These are phyloP conservation scores for Rhynchosporium agropyri DNA, from an alignment of 2,329 filamentous ascomycete species.

Conservation along the genomic window DNA sequence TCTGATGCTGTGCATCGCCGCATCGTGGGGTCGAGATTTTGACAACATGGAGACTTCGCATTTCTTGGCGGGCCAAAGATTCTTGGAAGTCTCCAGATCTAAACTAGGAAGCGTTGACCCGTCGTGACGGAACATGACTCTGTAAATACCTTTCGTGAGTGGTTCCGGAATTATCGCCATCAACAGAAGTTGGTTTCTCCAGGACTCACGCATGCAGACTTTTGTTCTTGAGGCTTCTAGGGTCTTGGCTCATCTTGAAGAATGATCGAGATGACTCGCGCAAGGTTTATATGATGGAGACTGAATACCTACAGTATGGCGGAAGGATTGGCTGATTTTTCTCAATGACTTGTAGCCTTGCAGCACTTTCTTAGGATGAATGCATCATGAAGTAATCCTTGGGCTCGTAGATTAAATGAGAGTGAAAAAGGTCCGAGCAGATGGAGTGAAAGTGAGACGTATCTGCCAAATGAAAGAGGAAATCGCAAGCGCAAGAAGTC, in stretches of 20 bases:
- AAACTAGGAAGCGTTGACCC: slow-evolving; percentile 10
- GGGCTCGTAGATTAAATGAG: too few relatives aligned
- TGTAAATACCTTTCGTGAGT: too few relatives aligned
- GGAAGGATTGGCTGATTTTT: too few relatives aligned
- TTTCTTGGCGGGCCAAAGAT: slow-evolving; percentile 3
- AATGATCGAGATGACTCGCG: background rate
- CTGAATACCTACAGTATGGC: too few relatives aligned
- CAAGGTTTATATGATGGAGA: background rate
- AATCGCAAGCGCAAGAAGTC: too few relatives aligned
- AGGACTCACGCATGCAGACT: background rate
- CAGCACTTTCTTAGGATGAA: too few relatives aligned
- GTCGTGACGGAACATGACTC: background rate
- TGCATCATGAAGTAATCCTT: too few relatives aligned
- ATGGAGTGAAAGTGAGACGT: too few relatives aligned
- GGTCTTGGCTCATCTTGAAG: background rate
- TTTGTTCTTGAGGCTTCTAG: slow-evolving; percentile 1
- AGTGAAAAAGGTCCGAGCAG: too few relatives aligned
- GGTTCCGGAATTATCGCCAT: too few relatives aligned
- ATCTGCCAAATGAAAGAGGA: too few relatives aligned
- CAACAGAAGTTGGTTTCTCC: background rate
- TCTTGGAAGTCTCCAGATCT: slow-evolving; percentile 1
- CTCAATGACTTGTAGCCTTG: too few relatives aligned
- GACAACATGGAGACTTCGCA: background rate
- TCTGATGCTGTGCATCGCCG: background rate
- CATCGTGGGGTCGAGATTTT: background rate